Base-by-base conservation (phyloP, 2,329 filamentous ascomycete species). In the Aureobasidium leucospermi region DNA sequence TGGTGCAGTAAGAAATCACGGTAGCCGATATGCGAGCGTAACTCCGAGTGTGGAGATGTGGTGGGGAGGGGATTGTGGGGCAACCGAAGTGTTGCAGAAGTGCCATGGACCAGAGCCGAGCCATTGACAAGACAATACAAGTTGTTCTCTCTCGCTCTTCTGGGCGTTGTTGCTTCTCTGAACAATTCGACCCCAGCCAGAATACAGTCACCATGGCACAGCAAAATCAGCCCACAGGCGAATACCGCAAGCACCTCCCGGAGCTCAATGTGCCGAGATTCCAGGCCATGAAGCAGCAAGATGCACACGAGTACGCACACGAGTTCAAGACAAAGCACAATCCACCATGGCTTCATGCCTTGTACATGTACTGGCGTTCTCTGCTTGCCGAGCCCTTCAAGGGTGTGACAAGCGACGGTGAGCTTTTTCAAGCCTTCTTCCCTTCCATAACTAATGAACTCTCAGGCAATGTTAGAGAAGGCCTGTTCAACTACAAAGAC, bases 321-420 rank as follows among this genome's bases (percentile, higher is more conserved):
- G 60, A 57, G 1, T 63, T 63, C 43, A 56, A 60, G 42, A 62
- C 60, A 39, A 66, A 57, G 39, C 64, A 66, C 32, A 59, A 65
- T 16, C 68, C 68, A 2, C 68, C 67, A 2, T 69, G 68, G 68
- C 59, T 63, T 8, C 60, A 60, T 41, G 60, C 62, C 7, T 32
- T 63, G 32, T 63, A 63, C 28, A 60, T 52, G 48, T 59, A 63
- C 57, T 63, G 62, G 62, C 47, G 58, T 28, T 58, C 52, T 57
- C 31, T 69, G 28, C 64, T 70, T 1, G 67, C 83, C 59, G 86
- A 89, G 71, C 87, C 88, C 0, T 90, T 83, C 69, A 84, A 81
- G 66, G 88, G 88, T 28, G 76, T 91, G 19, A 90, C 88, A 0
- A 83, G 72, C 10, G 85, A 90, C 63, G 88, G 87, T 79, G 72